Base-by-base conservation (phyloP, 306 rosid species). In the Casuarina glauca region DNA sequence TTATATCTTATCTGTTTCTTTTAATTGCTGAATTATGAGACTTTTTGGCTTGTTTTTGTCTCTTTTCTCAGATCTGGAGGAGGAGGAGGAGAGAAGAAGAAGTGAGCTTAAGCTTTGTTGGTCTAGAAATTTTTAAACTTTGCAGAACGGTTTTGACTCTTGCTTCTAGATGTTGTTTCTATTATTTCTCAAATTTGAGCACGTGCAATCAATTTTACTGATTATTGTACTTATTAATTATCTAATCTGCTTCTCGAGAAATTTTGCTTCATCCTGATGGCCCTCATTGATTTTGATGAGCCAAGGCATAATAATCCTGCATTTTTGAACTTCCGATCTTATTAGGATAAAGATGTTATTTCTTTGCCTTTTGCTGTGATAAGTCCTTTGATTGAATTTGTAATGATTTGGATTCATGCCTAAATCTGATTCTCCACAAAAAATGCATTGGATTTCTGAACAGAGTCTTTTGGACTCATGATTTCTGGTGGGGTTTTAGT, bases 21-120 rank as follows among this genome's bases (percentile, higher is more conserved):
- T 19, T 58, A 8, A 8, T 9, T 57, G 7, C 11, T 3, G 20
- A 69, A 4, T 52, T 20, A 45, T 49, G 19, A 20, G 39, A 19
- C 9, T 26, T 6, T 58, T 10, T 49, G 79, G 35, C 79, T 42
- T 82, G 84, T 58, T 58, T 32, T 7, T 12, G 3, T 9, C 15
- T 51, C 19, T 58, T 19, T 58, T 19, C 64, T 58, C 89, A 93
- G 97, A 77, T 84, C 97, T 74, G 98, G 98, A 67, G 91, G 83
- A 26, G 32, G 83, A 26, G 32, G 32, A 2, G 87, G 85, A 10
- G 93, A 93, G 74, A 93, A 93, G 87, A 91, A 93, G 89, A 93
- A 93, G 73, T 90, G 83, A 74, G 16, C 35, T 58, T 58, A 36
- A 19, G 64, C 39, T 52, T 9, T 16, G 2, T 57, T 57, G 15